Conservation (phyloP, 2,329 filamentous ascomycete genomes). For the Colletotrichum lindemuthianum region DNA sequence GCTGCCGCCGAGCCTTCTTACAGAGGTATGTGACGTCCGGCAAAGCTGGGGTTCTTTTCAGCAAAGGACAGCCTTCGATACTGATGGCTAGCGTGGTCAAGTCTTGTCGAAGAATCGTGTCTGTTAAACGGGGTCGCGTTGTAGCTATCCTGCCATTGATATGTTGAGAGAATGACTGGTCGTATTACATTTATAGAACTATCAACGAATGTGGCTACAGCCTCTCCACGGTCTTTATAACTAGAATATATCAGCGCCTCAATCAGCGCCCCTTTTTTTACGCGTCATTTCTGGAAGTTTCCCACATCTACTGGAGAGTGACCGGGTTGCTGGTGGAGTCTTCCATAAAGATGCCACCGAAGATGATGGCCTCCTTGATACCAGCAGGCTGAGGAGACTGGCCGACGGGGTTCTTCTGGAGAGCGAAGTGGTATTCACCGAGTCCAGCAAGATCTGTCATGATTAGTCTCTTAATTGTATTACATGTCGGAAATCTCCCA, state of each 20-base stretch:
- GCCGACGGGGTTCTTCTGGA: constrained; percentile 53
- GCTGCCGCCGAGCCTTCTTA: constrained; percentile 46
- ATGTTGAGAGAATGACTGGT: too few species aligned
- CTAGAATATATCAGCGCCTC: too few species aligned
- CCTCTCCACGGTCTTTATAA: too few species aligned
- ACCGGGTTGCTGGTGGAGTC: constrained; percentile 37
- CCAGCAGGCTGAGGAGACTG: constrained; percentile 44
- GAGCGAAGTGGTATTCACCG: constrained; percentile 58
- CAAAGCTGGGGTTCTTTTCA: too few species aligned
- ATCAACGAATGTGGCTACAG: too few species aligned
- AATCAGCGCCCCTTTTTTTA: too few species aligned
- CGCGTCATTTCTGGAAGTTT: background rate
- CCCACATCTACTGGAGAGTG: constrained; percentile 28
- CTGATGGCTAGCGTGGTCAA: too few species aligned
- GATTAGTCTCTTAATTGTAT: background rate
- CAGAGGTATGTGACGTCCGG: constrained; percentile 47
- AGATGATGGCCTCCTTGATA: constrained; percentile 46
- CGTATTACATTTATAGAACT: too few species aligned
- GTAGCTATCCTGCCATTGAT: too few species aligned
- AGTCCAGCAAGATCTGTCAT: constrained; percentile 43
- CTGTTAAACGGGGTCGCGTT: too few species aligned
- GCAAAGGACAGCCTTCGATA: too few species aligned
- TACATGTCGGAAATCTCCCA: background rate
- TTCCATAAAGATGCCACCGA: constrained; percentile 48
- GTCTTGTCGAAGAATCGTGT: too few species aligned